These are phyloP conservation scores for Ophiocordyceps camponoti-floridani DNA, from an alignment of 2,329 filamentous ascomycete genomes.

Conservation along the genomic window DNA sequence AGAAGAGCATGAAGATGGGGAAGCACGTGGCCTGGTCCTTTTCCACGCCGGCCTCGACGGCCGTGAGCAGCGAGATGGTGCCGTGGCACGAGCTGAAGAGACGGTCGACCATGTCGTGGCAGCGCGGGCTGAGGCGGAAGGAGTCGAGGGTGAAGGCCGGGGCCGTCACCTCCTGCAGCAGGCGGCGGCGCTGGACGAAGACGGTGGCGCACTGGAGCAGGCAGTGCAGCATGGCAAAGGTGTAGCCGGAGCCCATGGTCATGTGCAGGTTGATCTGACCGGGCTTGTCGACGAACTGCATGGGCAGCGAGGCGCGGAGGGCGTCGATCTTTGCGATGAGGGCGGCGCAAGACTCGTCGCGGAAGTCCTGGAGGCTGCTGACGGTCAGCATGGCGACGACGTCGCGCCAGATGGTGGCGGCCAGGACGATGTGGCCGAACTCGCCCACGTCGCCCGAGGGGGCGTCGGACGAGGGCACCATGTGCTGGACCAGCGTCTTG, in stretches of 20 bases:
- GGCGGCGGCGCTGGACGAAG: constrained; percentile 40
- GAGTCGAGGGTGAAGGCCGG: constrained; percentile 32
- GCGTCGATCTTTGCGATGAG: constrained; percentile 36
- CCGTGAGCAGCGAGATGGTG: constrained; percentile 35
- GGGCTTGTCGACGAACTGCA: constrained; percentile 43
- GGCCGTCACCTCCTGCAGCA: constrained; percentile 37
- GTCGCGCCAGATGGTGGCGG: constrained; percentile 42
- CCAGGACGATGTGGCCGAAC: constrained; percentile 42
- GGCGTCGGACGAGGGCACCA: constrained; percentile 7
- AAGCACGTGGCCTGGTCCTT: constrained; percentile 42
- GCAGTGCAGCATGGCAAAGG: constrained; percentile 44
- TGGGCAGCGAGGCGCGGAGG: constrained; percentile 34
- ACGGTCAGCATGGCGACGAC: constrained; percentile 43
- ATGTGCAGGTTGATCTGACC: constrained; percentile 44
- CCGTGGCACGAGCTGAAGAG: constrained; percentile 41
- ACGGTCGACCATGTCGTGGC: constrained; percentile 34
- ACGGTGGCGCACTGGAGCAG: constrained; percentile 42
- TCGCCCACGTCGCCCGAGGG: constrained; percentile 35
- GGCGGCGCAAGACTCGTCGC: constrained; percentile 30
- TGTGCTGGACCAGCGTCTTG: constrained; percentile 31
- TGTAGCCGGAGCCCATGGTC: constrained; percentile 45
- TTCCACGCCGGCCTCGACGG: constrained; percentile 36
- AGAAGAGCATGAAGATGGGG: constrained; percentile 46
- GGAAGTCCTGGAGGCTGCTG: constrained; percentile 30
- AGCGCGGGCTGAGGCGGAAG: constrained; percentile 30